Evolutionary conservation across 441 rosid genomes (phyloP), one percentile per base, ranked within the genome.

Genomic region (Adansonia grandidieri): DNA sequence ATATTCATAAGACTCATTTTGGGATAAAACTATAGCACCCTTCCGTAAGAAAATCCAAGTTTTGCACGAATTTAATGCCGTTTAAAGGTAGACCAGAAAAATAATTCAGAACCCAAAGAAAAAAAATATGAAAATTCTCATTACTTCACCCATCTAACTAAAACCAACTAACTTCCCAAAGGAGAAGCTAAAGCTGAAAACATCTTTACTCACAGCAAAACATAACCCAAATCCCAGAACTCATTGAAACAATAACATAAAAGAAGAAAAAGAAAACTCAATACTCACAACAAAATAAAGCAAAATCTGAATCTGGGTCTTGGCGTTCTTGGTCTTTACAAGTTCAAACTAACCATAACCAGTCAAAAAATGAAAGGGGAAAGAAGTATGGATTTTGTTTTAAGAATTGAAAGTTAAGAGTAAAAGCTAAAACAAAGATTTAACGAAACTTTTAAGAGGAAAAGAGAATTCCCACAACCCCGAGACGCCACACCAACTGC

Each of bases 401-500:
- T 50, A 10, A 40, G 11, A 17, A 40, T 42, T 17, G 53, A 17
- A 62, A 62, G 7, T 61, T 62, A n/a, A 53, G 7, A 66, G 44
- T 6, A 20, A 44, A 37, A 17, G 54, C 14, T 13, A 20, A 9
- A 58, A 37, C 28, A 24, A 24, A 9, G 37, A 20, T 2, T 5
- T 10, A 42, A 22, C 24, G 51, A 57, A 73, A 32, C 1, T 66
- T 71, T 24, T 1, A 64, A 47, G 37, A 13, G 53, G 32, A 40
- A 67, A 54, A 53, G 20, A 32, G 42, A 54, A 53, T 44, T 60
- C 76, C 77, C 64, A 51, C 79, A 42, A 24, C 64, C 10, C 56
- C 82, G 78, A 82, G 87, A 60, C 80, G 89, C 85, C 82, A 78
- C 83, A 24, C 57, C 74, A 54, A 14, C 14, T 8, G 54, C 9